Percentiles rank a stretch among this genome's conserved stretches.
phyloP scores from a whole-genome alignment of 805 yeast species.

The Blastobotrys terrestris region DNA sequence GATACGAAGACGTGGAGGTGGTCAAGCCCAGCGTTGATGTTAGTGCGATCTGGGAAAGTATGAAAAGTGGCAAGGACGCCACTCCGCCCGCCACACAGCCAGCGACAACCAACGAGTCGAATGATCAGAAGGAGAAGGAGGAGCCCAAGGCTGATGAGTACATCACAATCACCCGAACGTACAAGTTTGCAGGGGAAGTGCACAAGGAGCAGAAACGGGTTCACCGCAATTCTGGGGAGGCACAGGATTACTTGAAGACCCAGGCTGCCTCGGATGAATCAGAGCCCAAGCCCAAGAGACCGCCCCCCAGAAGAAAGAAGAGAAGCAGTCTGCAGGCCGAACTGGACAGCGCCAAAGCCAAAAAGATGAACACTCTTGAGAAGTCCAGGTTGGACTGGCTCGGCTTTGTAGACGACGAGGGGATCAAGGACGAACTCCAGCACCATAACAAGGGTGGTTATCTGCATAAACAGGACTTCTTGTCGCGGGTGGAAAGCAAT shows the following conservation, averaged over 20 bases:
- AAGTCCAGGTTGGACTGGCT: constrained; percentile 95
- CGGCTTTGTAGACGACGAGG: constrained; percentile 79
- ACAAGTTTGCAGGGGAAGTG: constrained; percentile 84
- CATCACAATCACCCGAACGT: constrained; percentile 67
- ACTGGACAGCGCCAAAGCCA: constrained; percentile 57
- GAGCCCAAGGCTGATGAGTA: constrained; percentile 37
- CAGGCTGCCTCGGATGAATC: constrained; percentile 1
- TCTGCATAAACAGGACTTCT: constrained; percentile 84
- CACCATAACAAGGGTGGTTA: constrained; percentile 85
- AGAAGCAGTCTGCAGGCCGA: constrained; percentile 74
- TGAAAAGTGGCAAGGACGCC: constrained; percentile 32
- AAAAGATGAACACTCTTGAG: constrained; percentile 84
- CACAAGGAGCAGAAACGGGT: constrained; percentile 76
- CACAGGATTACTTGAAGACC: constrained; percentile 58
- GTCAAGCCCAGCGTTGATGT: constrained; percentile 38
- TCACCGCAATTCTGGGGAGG: constrained; percentile 74
- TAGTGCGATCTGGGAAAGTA: constrained; percentile 48
- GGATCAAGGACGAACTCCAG: constrained; percentile 74
- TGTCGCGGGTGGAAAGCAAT: constrained; percentile 62
- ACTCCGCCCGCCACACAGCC: constrained; percentile 4
- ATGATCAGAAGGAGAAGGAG: background rate
- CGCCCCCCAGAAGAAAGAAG: constrained; percentile 43
- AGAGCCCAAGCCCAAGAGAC: constrained; percentile 7
- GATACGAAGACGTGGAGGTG: constrained; percentile 27
- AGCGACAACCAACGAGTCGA: too few relatives aligned